Percentiles rank a stretch among this genome's conserved stretches.
phyloP scores from a whole-genome alignment of 768 basidiomycete species.

The Boletus sp. region DNA sequence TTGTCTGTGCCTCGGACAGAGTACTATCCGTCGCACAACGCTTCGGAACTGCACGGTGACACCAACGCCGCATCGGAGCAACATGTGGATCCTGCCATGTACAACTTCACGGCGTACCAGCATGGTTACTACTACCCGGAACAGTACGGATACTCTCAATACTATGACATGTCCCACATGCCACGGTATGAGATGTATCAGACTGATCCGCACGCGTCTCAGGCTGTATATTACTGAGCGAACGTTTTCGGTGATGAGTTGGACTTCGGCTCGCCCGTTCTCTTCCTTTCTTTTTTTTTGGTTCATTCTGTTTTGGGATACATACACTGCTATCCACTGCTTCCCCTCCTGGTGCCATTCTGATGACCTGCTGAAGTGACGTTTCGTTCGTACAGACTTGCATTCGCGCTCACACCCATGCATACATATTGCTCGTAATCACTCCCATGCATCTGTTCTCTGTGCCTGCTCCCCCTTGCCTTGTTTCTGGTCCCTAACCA shows the following conservation, averaged over 20 bases:
- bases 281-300: slow-evolving; percentile 11
- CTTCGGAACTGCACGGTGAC: slow-evolving; percentile 16
- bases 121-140: slow-evolving; percentile 71
- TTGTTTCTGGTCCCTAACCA: slow-evolving; percentile 11
- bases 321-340: slow-evolving; percentile 19
- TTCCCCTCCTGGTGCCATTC: slow-evolving; percentile 4
- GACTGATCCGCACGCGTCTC: slow-evolving; percentile 46
- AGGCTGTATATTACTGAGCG: slow-evolving; percentile 59
- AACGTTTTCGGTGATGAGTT: slow-evolving; percentile 6
- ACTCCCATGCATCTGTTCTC: slow-evolving; percentile 20
- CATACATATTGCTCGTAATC: slow-evolving; percentile 20
- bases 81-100: slow-evolving; percentile 38
- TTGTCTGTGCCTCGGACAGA: slow-evolving; percentile 7
- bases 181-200: slow-evolving; percentile 69
- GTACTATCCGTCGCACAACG: slow-evolving; percentile 10
- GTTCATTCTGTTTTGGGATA: slow-evolving; percentile 19
- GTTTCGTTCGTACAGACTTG: slow-evolving; percentile 25
- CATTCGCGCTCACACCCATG: slow-evolving; percentile 21
- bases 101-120: slow-evolving; percentile 54
- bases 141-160: slow-evolving; percentile 61
- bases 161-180: slow-evolving; percentile 64
- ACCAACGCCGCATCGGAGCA: slow-evolving; percentile 21
- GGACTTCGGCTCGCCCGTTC: slow-evolving; percentile 13
- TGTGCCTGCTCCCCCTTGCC: slow-evolving; percentile 1
- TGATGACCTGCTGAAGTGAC: slow-evolving; percentile 20